Percentiles rank a stretch among this genome's conserved stretches.
These are phyloP conservation scores for Mycocentrospora acerina DNA, from an alignment of 2,329 filamentous ascomycete genomes.

Conservation along the genomic window DNA sequence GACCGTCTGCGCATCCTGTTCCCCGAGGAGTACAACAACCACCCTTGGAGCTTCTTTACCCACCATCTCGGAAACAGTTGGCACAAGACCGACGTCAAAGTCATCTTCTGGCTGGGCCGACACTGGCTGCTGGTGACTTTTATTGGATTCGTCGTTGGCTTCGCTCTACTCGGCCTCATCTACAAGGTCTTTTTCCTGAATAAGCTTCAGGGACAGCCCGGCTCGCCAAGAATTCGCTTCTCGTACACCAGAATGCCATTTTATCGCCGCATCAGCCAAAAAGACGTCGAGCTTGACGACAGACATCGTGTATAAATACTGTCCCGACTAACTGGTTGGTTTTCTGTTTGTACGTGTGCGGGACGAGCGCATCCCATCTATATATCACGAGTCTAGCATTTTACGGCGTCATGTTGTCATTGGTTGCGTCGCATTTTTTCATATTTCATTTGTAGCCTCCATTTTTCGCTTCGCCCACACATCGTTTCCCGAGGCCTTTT, in stretches of 20 bases:
- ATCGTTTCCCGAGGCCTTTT: too few relatives aligned
- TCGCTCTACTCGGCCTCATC: constrained; percentile 51
- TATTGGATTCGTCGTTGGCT: constrained; percentile 55
- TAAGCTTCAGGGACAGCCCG: constrained; percentile 18
- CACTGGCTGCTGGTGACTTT: constrained; percentile 60
- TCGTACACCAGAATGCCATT: constrained; percentile 34
- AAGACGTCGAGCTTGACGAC: constrained; percentile 38
- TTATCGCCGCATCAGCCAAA: constrained; percentile 40
- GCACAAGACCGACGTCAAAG: constrained; percentile 63
- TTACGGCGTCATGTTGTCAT: too few relatives aligned
- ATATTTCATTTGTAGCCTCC: too few relatives aligned
- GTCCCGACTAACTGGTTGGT: background rate
- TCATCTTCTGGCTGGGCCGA: constrained; percentile 64
- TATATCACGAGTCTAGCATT: too few relatives aligned
- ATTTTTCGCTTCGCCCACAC: too few relatives aligned
- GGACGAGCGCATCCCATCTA: too few relatives aligned
- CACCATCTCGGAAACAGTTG: constrained; percentile 66
- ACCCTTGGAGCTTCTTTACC: constrained; percentile 72
- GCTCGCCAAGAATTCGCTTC: constrained; percentile 18
- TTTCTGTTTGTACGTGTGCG: too few relatives aligned
- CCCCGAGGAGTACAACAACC: constrained; percentile 68
- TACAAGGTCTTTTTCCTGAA: constrained; percentile 54
- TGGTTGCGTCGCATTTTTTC: too few relatives aligned
- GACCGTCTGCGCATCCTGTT: constrained; percentile 68
- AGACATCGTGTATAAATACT: constrained; percentile 35